A percentile compares a stretch with the other conserved stretches of the same genome.
Conservation (phyloP, 306 rosid species). For the Biancaea sappan region DNA sequence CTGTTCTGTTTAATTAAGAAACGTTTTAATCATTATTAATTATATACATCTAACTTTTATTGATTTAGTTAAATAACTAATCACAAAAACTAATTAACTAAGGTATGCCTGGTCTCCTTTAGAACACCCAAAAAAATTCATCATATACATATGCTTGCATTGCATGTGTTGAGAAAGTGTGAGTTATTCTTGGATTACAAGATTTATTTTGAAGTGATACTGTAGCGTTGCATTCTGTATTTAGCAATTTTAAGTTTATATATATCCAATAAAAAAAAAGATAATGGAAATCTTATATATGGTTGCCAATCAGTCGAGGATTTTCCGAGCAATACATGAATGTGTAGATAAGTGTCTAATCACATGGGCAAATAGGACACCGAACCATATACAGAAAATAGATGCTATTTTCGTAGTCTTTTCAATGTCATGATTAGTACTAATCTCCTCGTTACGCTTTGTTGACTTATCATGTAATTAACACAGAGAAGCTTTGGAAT, state of each 20-base stretch:
- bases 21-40: neutral
- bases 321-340: constrained; percentile 31
- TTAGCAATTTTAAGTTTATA: neutral
- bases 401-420: constrained; percentile 26
- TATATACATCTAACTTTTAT: neutral
- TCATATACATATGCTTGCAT: neutral
- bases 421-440: constrained; percentile 31
- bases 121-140: neutral
- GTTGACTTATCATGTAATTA: constrained; percentile 31
- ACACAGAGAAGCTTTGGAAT: constrained; percentile 23
- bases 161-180: neutral
- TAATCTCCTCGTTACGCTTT: constrained; percentile 13
- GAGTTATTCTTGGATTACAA: neutral
- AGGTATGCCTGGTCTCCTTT: neutral
- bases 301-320: neutral
- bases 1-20: no score
- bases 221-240: neutral
- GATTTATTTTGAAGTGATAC: neutral
- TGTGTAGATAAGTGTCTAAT: constrained; percentile 33
- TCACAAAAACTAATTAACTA: neutral
- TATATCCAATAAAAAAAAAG: neutral
- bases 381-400: constrained; percentile 20
- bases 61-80: neutral
- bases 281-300: neutral
- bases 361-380: constrained; percentile 2